Evolutionary conservation across 2,329 filamentous ascomycete genomes (phyloP).

Genomic region (Pseudocercospora pini-densiflorae): DNA sequence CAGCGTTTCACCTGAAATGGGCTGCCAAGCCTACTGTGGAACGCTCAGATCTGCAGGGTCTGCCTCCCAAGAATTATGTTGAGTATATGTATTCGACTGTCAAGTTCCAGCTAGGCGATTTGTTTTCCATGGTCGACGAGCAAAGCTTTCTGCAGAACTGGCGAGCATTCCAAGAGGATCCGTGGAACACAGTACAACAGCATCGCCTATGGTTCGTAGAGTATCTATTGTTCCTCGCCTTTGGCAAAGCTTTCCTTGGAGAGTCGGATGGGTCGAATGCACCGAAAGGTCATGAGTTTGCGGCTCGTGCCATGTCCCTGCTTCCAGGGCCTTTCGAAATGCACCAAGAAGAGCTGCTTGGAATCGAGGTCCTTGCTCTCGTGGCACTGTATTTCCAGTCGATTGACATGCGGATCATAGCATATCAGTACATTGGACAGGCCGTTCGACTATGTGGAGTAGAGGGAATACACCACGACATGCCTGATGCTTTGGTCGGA

Average conservation of each 20-base stretch:
- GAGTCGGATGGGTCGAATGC: constrained; percentile 11
- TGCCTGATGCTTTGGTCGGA: constrained; percentile 15
- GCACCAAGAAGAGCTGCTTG: constrained; percentile 18
- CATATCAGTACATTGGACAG: constrained; percentile 50
- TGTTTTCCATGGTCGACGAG: constrained; percentile 62
- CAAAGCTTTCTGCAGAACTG: constrained; percentile 54
- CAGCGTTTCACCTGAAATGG: constrained; percentile 59
- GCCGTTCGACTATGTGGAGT: constrained; percentile 47
- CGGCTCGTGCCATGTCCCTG: constrained; percentile 7
- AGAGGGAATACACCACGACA: constrained; percentile 18
- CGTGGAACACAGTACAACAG: constrained; percentile 31
- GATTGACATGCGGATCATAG: constrained; percentile 24
- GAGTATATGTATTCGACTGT: constrained; percentile 60
- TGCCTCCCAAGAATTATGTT: constrained; percentile 58
- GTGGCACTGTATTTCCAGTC: constrained; percentile 23
- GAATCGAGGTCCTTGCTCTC: constrained; percentile 20
- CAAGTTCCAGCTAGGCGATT: constrained; percentile 60
- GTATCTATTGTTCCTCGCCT: constrained; percentile 58
- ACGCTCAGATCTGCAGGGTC: constrained; percentile 41
- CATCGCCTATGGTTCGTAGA: constrained; percentile 57
- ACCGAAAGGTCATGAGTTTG: constrained; percentile 43
- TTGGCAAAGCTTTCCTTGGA: constrained; percentile 57
- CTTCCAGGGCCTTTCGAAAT: constrained; percentile 18
- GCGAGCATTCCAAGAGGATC: constrained; percentile 46
- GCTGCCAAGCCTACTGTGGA: constrained; percentile 44